phyloP scores from a whole-genome alignment of 2,329 filamentous ascomycete species.

The Peltaster fructicola region DNA sequence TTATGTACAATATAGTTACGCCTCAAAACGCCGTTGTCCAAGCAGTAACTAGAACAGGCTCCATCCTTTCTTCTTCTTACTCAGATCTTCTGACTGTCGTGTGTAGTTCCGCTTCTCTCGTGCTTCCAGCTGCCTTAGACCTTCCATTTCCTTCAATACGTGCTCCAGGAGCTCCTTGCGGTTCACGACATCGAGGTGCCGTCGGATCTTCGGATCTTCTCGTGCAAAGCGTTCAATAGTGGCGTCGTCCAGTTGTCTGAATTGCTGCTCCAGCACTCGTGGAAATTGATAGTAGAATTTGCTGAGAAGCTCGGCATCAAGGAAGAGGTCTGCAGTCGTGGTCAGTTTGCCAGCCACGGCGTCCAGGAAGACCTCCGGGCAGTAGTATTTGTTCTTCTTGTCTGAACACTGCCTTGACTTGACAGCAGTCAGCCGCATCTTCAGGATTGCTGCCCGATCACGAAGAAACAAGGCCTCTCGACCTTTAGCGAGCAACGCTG shows the following conservation, averaged over 20 bases:
- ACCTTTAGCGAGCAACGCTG: conserved; percentile 59
- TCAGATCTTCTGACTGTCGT: conserved; percentile 17
- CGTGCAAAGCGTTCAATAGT: conserved; percentile 82
- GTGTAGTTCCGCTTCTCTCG: conserved; percentile 40
- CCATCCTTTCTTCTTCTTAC: conserved; percentile 17
- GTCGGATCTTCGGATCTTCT: conserved; percentile 77
- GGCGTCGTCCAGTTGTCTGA: conserved; percentile 50
- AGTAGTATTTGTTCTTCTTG: conserved; percentile 85
- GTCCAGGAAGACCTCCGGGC: conserved; percentile 94
- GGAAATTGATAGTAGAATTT: conserved; percentile 98
- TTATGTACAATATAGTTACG: too few relatives aligned
- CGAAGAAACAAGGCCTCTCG: conserved; percentile 88
- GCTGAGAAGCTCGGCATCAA: conserved; percentile 88
- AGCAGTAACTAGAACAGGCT: conserved; percentile 18
- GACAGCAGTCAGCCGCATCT: conserved; percentile 72
- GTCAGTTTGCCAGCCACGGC: conserved; percentile 90
- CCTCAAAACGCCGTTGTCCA: too few relatives aligned
- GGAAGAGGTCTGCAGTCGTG: conserved; percentile 84
- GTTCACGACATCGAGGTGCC: conserved; percentile 79
- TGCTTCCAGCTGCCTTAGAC: conserved; percentile 65
- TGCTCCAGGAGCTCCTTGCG: conserved; percentile 86
- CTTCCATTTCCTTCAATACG: conserved; percentile 90
- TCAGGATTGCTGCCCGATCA: conserved; percentile 76
- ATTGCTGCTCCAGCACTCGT: conserved; percentile 69
- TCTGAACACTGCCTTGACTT: conserved; percentile 78